phyloP scores from a whole-genome alignment of 108 stramenopile species.

The Aurantiochytrium sp. region DNA sequence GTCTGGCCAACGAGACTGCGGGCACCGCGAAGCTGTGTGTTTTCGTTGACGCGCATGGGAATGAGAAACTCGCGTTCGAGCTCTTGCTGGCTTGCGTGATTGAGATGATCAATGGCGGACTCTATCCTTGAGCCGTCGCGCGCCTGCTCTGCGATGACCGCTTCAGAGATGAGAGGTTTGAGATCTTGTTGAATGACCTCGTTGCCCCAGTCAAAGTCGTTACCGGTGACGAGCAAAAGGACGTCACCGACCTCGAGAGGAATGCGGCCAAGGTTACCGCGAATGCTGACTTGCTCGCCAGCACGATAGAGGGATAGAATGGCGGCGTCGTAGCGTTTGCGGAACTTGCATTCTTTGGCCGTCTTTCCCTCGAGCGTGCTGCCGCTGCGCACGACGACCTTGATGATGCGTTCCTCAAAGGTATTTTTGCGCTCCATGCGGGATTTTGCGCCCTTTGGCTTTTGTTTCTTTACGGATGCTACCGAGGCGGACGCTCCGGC shows the following conservation, averaged over 20 bases:
- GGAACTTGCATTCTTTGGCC: background rate
- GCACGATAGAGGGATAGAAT: background rate
- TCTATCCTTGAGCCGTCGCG: background rate
- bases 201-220: background rate
- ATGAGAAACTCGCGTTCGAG: constrained; percentile 11
- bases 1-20: background rate
- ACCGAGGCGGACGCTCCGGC: background rate
- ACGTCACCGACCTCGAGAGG: background rate
- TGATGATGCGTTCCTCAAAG: constrained; percentile 11
- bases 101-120: background rate
- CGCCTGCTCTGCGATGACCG: background rate
- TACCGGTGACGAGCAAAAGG: background rate
- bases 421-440: background rate
- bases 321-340: background rate
- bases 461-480: background rate
- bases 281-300: background rate
- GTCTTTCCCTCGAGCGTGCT: constrained; percentile 1
- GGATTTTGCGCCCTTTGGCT: background rate
- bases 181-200: background rate
- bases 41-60: background rate
- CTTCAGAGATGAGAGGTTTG: background rate
- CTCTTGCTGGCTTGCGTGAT: background rate
- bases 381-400: background rate
- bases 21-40: background rate
- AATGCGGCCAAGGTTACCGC: background rate